phyloP scores from a whole-genome alignment of 768 basidiomycete species.

The Pholiota microspora region DNA sequence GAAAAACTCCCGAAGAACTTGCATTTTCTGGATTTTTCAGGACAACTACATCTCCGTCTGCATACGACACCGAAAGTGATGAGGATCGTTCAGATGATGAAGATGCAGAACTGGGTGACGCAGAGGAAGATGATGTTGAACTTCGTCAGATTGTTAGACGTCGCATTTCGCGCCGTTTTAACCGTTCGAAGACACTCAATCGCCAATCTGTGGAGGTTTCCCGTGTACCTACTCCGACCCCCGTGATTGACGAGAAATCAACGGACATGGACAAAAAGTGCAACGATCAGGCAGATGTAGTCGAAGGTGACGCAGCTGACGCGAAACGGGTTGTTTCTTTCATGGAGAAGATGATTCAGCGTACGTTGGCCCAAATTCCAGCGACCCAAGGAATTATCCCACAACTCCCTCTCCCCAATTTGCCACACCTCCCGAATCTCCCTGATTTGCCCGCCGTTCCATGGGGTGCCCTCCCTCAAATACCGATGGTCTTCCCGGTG shows the following conservation, averaged over 20 bases:
- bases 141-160: conserved; percentile 28
- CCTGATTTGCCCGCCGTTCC: conserved; percentile 65
- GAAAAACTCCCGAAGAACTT: conserved; percentile 68
- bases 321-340: conserved; percentile 53
- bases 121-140: conserved; percentile 57
- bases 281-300: conserved; percentile 2
- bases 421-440: conserved; percentile 60
- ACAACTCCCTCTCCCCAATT: conserved; percentile 40
- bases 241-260: conserved; percentile 14
- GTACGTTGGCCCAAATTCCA: conserved; percentile 64
- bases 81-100: conserved; percentile 32
- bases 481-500: conserved; percentile 79
- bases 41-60: conserved; percentile 20
- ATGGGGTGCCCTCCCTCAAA: conserved; percentile 61
- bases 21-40: conserved; percentile 44
- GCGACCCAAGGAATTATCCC: conserved; percentile 52
- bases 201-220: conserved; percentile 30
- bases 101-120: conserved; percentile 69
- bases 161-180: conserved; percentile 33
- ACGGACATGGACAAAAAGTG: conserved; percentile 25
- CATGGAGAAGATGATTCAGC: conserved; percentile 72
- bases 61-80: conserved; percentile 23
- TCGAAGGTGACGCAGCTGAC: conserved; percentile 26
- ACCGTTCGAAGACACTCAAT: conserved; percentile 25
- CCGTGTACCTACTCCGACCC: conserved; percentile 30